Evolutionary conservation across 495 filamentous ascomycete genomes (phyloP), one percentile per base, ranked within the genome.

Genomic region (Podospora fimiseda): DNA sequence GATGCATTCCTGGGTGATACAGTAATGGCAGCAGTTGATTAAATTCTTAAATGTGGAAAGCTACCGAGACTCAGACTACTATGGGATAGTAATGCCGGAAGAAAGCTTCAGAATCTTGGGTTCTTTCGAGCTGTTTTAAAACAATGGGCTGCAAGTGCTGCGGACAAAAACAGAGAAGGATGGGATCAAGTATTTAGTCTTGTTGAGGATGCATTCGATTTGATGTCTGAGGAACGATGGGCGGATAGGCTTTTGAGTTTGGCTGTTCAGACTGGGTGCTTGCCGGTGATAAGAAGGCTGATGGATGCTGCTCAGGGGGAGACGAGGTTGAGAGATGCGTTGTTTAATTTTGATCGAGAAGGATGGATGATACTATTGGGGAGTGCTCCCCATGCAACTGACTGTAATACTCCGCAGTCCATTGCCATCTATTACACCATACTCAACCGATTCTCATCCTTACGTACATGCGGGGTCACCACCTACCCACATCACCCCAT

Each of bases 151-250:
- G 38, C 3, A 6, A 36, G 23, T 2, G 8, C 48, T 0, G 15
- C 11, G 0, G 37, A 48, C 4, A 36, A 33, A n/a, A 9, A 19
- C 9, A 43, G 49, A 3, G 2, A 1, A 2, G 21, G 36, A 13
- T 51, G 48, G 48, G 48, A 51, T n/a, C 14, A 3, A 8, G 46
- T 51, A 9, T 30, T 39, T 43, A 43, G 43, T 9, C 43, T 57
- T n/a, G 19, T 51, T 13, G 21, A 52, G 16, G 49, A 52, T 9
- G 20, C 48, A 2, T 39, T 14, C 2, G 48, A 57, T 37, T 9
- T 9, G 36, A 57, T 52, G 54, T 24, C 42, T 2, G 23, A 38
- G 37, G 54, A 40, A 9, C 23, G 22, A 9, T 52, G 54, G 54
- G 54, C 18, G 5, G 19, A 22, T 5, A 11, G 2, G 38, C 13